Conservation (phyloP, 2,329 filamentous ascomycete genomes). For the Talaromyces sp. region DNA sequence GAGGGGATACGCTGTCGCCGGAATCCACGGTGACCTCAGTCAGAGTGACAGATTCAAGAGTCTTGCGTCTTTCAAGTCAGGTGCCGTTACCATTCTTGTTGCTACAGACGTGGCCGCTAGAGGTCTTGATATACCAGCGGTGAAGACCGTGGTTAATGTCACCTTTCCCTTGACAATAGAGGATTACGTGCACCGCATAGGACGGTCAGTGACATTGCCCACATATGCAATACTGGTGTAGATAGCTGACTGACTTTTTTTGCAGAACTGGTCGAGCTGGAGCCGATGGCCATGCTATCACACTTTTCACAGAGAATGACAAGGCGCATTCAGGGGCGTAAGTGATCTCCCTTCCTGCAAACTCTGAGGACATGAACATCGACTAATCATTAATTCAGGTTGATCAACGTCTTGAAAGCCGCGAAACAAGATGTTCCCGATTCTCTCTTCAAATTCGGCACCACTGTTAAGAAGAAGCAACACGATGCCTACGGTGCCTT, state of each 20-base stretch:
- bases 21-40: slow-evolving; percentile 88
- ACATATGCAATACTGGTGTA: background rate
- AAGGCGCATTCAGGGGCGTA: slow-evolving; percentile 86
- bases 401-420: slow-evolving; percentile 93
- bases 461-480: slow-evolving; percentile 97
- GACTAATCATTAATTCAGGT: slow-evolving; percentile 45
- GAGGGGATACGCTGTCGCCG: slow-evolving; percentile 78
- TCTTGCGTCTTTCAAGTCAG: slow-evolving; percentile 86
- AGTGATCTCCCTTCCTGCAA: slow-evolving; percentile 41
- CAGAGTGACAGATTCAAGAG: slow-evolving; percentile 85
- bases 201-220: slow-evolving; percentile 42
- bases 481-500: slow-evolving; percentile 95
- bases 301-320: slow-evolving; percentile 91
- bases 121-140: slow-evolving; percentile 90
- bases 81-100: slow-evolving; percentile 76
- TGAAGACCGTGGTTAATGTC: slow-evolving; percentile 91
- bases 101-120: slow-evolving; percentile 95
- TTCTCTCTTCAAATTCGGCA: slow-evolving; percentile 89
- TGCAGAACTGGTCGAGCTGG: slow-evolving; percentile 83
- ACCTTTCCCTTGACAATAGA: slow-evolving; percentile 94
- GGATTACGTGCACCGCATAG: slow-evolving; percentile 96
- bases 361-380: background rate
- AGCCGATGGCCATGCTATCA: slow-evolving; percentile 82
- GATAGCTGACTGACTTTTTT: background rate
- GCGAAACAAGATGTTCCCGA: slow-evolving; percentile 89